Conservation (phyloP, 768 basidiomycete species). For the Clitopilus hobsonii region DNA sequence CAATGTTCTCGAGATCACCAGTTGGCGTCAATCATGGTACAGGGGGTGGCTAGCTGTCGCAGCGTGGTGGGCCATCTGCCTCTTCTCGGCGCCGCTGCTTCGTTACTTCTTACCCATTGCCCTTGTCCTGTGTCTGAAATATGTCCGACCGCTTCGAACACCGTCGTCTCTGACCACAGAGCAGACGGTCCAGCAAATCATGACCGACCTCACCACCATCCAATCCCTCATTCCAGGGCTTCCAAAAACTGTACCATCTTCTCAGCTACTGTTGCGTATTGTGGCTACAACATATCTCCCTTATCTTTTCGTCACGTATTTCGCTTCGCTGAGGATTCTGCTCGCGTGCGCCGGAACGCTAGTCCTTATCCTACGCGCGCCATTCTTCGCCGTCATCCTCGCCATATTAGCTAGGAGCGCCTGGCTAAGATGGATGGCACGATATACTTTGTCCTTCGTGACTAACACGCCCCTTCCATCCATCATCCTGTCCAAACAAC, state of each 20-base stretch:
- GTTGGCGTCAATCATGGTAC: conserved; percentile 56
- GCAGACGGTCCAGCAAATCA: conserved; percentile 41
- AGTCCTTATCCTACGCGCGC: conserved; percentile 59
- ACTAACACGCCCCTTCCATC: conserved; percentile 52
- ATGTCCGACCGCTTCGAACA: conserved; percentile 9
- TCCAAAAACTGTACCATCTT: conserved; percentile 22
- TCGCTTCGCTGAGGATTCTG: conserved; percentile 59
- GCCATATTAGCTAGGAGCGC: conserved; percentile 58
- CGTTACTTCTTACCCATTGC: conserved; percentile 24
- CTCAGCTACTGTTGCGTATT: conserved; percentile 45
- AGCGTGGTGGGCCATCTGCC: conserved; percentile 74
- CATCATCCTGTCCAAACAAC: conserved; percentile 28
- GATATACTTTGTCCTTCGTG: conserved; percentile 45
- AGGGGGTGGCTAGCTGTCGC: conserved; percentile 65
- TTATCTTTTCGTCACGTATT: conserved; percentile 60
- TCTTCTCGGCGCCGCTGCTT: conserved; percentile 48
- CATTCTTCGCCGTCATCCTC: conserved; percentile 57
- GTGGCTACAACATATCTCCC: conserved; percentile 54
- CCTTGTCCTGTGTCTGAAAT: conserved; percentile 1
- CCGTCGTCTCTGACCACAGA: conserved; percentile 45
- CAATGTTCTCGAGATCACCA: conserved; percentile 40
- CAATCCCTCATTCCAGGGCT: conserved; percentile 49
- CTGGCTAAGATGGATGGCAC: conserved; percentile 61
- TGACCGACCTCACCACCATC: conserved; percentile 66
- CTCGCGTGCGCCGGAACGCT: conserved; percentile 56